phyloP scores from a whole-genome alignment of 73 alveolate species.

The Stentor roeselii region DNA sequence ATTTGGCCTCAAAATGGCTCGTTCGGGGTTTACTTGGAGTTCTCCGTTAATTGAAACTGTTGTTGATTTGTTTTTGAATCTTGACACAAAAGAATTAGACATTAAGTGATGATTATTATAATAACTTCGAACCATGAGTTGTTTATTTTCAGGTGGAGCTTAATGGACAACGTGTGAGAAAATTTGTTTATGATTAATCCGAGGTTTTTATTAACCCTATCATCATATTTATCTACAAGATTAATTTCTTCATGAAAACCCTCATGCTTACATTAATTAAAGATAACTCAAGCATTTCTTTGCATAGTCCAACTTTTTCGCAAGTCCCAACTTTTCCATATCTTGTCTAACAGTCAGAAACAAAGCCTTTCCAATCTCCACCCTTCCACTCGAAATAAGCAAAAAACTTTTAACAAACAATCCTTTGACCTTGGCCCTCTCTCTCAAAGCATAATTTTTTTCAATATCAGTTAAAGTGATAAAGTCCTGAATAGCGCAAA shows the following conservation, averaged over 20 bases:
- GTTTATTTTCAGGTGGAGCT: no score
- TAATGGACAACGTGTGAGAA: no score
- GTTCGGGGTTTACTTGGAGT: not conserved
- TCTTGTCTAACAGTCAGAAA: not conserved
- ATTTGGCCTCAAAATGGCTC: not conserved
- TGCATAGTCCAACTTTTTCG: not conserved
- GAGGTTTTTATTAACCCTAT: no score
- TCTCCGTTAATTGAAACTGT: not conserved
- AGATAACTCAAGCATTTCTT: not conserved
- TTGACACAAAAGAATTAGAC: no score
- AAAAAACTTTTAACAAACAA: not conserved
- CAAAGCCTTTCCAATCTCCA: not conserved
- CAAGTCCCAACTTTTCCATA: not conserved
- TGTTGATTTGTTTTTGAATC: conserved; percentile 3
- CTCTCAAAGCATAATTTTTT: not conserved
- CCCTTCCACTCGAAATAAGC: not conserved
- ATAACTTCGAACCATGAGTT: no score
- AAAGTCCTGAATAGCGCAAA: conserved; percentile 9
- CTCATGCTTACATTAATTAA: not conserved
- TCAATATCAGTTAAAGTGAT: not conserved
- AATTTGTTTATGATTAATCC: no score
- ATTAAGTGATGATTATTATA: no score
- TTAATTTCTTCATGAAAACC: no score
- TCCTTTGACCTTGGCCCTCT: not conserved
- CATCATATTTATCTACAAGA: no score